A percentile compares a stretch with the other conserved stretches of the same genome.
Evolutionary conservation across 2,329 filamentous ascomycete genomes (phyloP).

Genomic region (Pleoardoris graminearum): DNA sequence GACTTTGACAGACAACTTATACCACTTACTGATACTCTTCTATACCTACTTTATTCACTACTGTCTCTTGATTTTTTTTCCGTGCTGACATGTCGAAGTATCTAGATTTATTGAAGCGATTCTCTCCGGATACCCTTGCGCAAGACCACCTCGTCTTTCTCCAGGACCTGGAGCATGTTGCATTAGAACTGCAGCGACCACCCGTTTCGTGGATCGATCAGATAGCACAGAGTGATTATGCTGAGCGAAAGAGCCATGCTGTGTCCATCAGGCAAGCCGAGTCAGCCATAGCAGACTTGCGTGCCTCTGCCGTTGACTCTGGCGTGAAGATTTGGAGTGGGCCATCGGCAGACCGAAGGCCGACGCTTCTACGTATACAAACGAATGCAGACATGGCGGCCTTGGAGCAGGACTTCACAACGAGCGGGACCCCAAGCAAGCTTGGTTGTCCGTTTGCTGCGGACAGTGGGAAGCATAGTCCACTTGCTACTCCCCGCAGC

Average conservation of each 20-base stretch:
- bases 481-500: constrained; percentile 48
- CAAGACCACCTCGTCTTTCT: constrained; percentile 47
- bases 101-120: constrained; percentile 46
- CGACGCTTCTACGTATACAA: constrained; percentile 27
- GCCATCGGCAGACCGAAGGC: constrained; percentile 37
- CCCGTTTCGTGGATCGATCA: constrained; percentile 40
- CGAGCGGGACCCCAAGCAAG: constrained; percentile 76
- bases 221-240: constrained; percentile 40
- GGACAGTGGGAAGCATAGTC: constrained; percentile 50
- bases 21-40: constrained; percentile 46
- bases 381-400: constrained; percentile 46
- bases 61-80: background rate
- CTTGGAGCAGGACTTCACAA: constrained; percentile 88
- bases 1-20: constrained; percentile 51
- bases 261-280: constrained; percentile 42
- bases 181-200: constrained; percentile 30
- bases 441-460: constrained; percentile 79
- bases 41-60: background rate
- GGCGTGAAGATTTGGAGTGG: constrained; percentile 50
- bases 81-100: constrained; percentile 29
- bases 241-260: constrained; percentile 38
- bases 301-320: constrained; percentile 23
- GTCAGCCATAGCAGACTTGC: constrained; percentile 34
- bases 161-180: constrained; percentile 44
- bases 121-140: constrained; percentile 43